Base-by-base conservation (phyloP, 352 stramenopile species). In the Globisporangium apiculatum region DNA sequence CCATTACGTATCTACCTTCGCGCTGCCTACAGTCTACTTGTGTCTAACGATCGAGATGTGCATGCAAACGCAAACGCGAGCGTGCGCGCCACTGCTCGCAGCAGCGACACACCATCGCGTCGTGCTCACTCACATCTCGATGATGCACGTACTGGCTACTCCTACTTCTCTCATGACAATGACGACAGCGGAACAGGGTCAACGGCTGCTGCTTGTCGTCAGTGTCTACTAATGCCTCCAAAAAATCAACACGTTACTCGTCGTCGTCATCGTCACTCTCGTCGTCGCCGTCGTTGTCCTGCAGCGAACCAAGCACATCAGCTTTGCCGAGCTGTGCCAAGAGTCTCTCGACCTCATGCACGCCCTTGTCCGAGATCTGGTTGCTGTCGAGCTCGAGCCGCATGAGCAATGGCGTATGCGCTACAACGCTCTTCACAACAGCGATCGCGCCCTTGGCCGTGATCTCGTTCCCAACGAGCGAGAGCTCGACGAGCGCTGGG, bases 281-380 rank as follows among this genome's bases (percentile, higher is more conserved):
- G 18, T 86, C 75, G 51, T 91, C 82, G 40, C 79, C 78, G 55
- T 89, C 82, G 65, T 95, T 95, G 49, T 95, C 85, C 53, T 91
- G 64, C n/a, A 95, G 70, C 51, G 79, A 83, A 46, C 80, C 83
- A 4, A 95, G 73, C 36, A 85, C 70, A 6, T 55, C 52, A n/a
- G 53, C 56, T 55, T 87, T 87, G 38, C 78, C 78, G 38, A 74
- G 62, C 14, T 62, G 62, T 9, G 65, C 62, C 2, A 95, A 67
- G 2, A 78, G 46, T 1, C 58, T 57, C 64, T 77, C 64, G 15
- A 91, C 45, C n/a, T 71, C 60, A 9, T 17, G 55, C 17, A 91
- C 68, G 31, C 79, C 82, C 61, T 76, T 79, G 62, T 83, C 69
- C 51, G 82, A 88, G 59, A 91, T 91, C 72, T 80, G 75, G 72